Percentiles rank a stretch among this genome's conserved stretches.
phyloP scores from a whole-genome alignment of 306 rosid species.

The Ormosia emarginata region DNA sequence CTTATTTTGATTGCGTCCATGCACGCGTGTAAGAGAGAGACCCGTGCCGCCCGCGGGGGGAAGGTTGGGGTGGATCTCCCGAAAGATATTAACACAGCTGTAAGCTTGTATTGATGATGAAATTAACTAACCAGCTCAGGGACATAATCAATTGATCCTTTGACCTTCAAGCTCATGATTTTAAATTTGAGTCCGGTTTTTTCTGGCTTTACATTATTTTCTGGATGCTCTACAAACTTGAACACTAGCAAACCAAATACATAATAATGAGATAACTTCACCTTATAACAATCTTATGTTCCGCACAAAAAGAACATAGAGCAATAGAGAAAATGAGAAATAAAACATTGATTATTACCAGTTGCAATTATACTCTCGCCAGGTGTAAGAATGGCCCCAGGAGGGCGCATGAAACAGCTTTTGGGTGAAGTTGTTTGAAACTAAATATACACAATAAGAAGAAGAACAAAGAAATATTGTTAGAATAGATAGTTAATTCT shows the following conservation, averaged over 20 bases:
- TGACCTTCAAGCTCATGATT: conserved; percentile 99
- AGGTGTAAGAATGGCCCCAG: conserved; percentile 93
- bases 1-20: background rate
- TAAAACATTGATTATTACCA: conserved; percentile 45
- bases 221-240: conserved; percentile 96
- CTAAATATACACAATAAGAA: conserved; percentile 30
- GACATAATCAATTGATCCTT: conserved; percentile 79
- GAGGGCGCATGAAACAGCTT: conserved; percentile 99
- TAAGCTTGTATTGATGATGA: background rate
- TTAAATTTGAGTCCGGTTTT: conserved; percentile 90
- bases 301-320: background rate
- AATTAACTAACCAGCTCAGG: conserved; percentile 89
- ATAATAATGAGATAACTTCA: conserved; percentile 4
- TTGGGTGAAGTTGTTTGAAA: conserved; percentile 99
- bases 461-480: conserved; percentile 22
- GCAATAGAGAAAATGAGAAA: background rate
- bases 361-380: conserved; percentile 97
- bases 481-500: background rate
- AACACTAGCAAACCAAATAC: conserved; percentile 53
- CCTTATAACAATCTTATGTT: background rate
- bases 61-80: no score
- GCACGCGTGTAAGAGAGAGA: background rate
- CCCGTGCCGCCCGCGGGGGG: no score
- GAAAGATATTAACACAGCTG: background rate
- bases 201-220: conserved; percentile 81